These are phyloP conservation scores for Heteromeles arbutifolia DNA, from an alignment of 306 rosid genomes.

Conservation along the genomic window DNA sequence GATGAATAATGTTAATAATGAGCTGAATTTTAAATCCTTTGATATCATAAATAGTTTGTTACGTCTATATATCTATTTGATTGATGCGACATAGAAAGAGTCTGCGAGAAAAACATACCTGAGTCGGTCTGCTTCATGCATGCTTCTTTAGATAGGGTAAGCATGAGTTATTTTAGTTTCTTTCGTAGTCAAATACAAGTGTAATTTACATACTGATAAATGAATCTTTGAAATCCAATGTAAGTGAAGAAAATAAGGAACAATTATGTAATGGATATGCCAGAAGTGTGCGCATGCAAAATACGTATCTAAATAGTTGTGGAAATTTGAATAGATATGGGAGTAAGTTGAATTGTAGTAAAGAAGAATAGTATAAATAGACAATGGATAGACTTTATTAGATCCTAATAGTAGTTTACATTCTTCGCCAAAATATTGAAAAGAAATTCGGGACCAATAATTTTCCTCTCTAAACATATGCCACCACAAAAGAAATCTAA, in stretches of 20 bases:
- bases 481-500: too few relatives aligned
- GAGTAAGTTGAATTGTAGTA: neutral
- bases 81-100: neutral
- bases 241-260: neutral
- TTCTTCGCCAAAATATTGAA: too few relatives aligned
- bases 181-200: neutral
- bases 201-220: neutral
- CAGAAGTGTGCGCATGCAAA: neutral
- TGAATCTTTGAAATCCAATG: neutral
- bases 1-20: too few relatives aligned
- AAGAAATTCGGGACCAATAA: too few relatives aligned
- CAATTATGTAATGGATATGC: neutral
- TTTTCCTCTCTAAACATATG: too few relatives aligned
- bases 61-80: neutral
- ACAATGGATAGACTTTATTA: neutral
- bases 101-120: too few relatives aligned
- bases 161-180: neutral
- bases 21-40: too few relatives aligned
- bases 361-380: neutral
- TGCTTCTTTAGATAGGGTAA: neutral
- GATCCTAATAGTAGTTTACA: too few relatives aligned
- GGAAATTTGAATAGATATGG: neutral
- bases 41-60: neutral
- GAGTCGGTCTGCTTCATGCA: neutral
- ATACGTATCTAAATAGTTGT: neutral